Evolutionary conservation across 345 rosid genomes (phyloP).

Genomic region (Aquilaria sinensis): DNA sequence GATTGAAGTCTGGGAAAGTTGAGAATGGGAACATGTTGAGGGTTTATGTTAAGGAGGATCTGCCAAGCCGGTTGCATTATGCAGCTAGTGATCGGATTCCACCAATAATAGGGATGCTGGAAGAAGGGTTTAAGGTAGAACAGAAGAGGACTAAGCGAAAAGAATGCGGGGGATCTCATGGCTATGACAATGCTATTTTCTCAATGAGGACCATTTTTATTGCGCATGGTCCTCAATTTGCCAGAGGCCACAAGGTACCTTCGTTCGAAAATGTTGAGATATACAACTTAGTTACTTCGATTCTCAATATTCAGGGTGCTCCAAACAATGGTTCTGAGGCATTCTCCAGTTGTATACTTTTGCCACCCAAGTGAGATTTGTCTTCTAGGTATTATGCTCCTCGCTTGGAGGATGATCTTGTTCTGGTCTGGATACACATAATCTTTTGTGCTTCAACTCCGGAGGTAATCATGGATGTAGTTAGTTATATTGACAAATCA

Average conservation of each 20-base stretch:
- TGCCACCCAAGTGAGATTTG: conserved; percentile 27
- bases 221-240: conserved; percentile 77
- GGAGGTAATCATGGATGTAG: too few species aligned
- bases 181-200: conserved; percentile 75
- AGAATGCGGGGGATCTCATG: conserved; percentile 87
- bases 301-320: conserved; percentile 60
- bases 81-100: conserved; percentile 53
- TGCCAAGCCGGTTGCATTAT: conserved; percentile 73
- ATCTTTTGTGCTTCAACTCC: too few species aligned
- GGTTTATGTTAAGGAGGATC: conserved; percentile 67
- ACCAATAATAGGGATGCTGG: conserved; percentile 60
- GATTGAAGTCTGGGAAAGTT: conserved; percentile 54
- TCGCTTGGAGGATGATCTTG: too few species aligned
- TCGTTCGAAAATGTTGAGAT: conserved; percentile 87
- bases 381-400: neutral
- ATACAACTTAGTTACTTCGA: conserved; percentile 68
- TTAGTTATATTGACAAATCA: too few species aligned
- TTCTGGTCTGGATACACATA: too few species aligned
- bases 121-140: conserved; percentile 70
- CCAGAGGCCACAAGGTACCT: conserved; percentile 61
- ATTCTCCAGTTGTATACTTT: conserved; percentile 36
- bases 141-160: conserved; percentile 39
- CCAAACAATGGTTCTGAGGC: conserved; percentile 61
- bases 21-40: conserved; percentile 60
- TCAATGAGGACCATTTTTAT: conserved; percentile 86